Evolutionary conservation across 176 grass and related monocot genomes (phyloP).

Genomic region (Paspalum vaginatum): DNA sequence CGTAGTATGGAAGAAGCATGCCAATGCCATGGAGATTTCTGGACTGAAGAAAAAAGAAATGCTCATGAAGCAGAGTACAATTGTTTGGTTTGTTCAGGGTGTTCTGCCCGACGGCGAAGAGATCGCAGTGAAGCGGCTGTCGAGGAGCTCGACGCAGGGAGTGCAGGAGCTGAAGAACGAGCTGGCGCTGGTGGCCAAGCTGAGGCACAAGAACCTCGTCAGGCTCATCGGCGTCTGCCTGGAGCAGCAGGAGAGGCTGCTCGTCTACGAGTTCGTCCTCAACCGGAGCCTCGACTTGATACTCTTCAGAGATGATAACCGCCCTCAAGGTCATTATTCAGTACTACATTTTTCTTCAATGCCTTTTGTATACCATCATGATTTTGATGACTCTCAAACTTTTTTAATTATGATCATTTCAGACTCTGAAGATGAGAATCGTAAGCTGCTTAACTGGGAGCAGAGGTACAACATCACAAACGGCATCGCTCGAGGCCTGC

Average conservation of each 20-base stretch:
- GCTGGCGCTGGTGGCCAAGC: constrained; percentile 34
- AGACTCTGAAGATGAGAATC: constrained; percentile 31
- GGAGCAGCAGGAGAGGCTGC: constrained; percentile 31
- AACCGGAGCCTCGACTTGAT: constrained; percentile 40
- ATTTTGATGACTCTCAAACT: background rate
- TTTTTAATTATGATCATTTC: background rate
- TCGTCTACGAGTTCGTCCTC: constrained; percentile 41
- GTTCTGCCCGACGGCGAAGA: constrained; percentile 33
- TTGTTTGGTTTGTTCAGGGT: constrained; percentile 16
- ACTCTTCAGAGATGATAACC: background rate
- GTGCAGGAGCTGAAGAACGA: constrained; percentile 43
- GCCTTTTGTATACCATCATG: background rate
- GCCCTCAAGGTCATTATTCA: background rate
- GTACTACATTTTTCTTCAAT: background rate
- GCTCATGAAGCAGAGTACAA: background rate
- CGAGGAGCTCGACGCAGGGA: constrained; percentile 29
- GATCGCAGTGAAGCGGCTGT: constrained; percentile 45
- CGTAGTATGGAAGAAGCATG: background rate
- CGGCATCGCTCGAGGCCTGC: constrained; percentile 63
- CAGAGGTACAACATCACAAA: constrained; percentile 53
- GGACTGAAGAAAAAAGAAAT: background rate
- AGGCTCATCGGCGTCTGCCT: constrained; percentile 36
- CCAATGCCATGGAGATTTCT: background rate
- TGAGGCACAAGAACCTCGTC: constrained; percentile 51
- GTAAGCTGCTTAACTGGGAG: constrained; percentile 40